phyloP scores from a whole-genome alignment of 176 grass and related monocot genomes.

The Areca catechu region DNA sequence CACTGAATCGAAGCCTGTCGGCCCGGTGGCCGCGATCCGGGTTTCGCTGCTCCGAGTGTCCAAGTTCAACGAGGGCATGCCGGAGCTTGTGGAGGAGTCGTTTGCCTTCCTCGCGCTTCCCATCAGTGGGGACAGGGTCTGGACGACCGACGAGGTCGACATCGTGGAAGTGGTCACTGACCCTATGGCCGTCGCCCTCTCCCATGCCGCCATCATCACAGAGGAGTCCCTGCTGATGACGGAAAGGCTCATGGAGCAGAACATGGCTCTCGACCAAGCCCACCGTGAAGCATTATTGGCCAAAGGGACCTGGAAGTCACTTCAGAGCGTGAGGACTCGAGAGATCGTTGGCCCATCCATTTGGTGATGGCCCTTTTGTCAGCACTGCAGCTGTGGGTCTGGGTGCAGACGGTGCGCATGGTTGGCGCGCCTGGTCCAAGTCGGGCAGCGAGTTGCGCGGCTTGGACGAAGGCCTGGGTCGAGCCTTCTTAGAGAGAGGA shows the following conservation, averaged over 20 bases:
- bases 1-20: not conserved
- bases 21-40: not conserved
- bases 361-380: not conserved
- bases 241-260: conserved; percentile 7
- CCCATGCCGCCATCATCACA: not conserved
- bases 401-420: too few species aligned
- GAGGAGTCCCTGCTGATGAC: not conserved
- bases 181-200: not conserved
- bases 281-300: not conserved
- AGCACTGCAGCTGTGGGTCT: not conserved
- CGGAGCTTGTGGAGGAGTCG: too few species aligned
- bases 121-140: too few species aligned
- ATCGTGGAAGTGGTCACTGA: not conserved
- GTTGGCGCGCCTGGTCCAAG: too few species aligned
- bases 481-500: too few species aligned
- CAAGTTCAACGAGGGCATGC: too few species aligned
- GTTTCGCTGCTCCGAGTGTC: not conserved
- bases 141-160: too few species aligned
- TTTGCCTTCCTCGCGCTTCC: too few species aligned
- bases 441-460: too few species aligned
- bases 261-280: not conserved
- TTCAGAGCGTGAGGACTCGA: not conserved
- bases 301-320: not conserved
- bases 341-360: not conserved
- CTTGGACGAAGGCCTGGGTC: too few species aligned